phyloP scores from a whole-genome alignment of 306 rosid genomes.

The Castanea mollissima region DNA sequence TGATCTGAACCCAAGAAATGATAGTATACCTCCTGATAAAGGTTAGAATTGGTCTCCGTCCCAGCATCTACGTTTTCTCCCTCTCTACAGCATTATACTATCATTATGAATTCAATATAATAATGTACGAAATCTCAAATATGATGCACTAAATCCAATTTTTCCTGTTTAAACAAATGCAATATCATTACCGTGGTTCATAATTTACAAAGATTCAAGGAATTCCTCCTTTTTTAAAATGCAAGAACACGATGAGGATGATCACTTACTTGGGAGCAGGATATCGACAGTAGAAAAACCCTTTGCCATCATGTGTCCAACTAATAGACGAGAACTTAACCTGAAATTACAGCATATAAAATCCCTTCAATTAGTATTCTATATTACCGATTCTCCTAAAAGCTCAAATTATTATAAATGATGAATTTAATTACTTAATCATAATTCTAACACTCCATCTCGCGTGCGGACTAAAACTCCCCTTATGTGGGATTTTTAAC shows the following conservation, averaged over 20 bases:
- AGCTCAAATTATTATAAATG: too few species aligned
- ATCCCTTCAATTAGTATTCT: background rate
- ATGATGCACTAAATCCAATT: background rate
- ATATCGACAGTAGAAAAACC: constrained; percentile 87
- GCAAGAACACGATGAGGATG: constrained; percentile 1
- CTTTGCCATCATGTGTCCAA: constrained; percentile 88
- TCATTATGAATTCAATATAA: constrained; percentile 11
- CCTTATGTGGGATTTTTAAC: too few species aligned
- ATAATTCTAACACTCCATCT: too few species aligned
- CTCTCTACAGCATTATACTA: constrained; percentile 46
- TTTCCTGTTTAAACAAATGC: background rate
- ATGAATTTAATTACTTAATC: too few species aligned
- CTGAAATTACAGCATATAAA: constrained; percentile 44
- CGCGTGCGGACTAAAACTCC: too few species aligned
- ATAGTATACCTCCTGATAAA: constrained; percentile 72
- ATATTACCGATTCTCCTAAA: too few species aligned
- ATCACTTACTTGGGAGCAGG: constrained; percentile 78
- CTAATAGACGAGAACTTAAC: constrained; percentile 74
- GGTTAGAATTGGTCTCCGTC: constrained; percentile 79
- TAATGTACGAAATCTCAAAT: constrained; percentile 15
- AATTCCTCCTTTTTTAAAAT: background rate
- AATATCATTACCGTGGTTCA: background rate
- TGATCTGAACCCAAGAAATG: constrained; percentile 86
- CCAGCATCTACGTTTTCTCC: constrained; percentile 72
- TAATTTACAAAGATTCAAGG: background rate